phyloP scores from a whole-genome alignment of 345 rosid genomes.

The Trapa bicornis region DNA sequence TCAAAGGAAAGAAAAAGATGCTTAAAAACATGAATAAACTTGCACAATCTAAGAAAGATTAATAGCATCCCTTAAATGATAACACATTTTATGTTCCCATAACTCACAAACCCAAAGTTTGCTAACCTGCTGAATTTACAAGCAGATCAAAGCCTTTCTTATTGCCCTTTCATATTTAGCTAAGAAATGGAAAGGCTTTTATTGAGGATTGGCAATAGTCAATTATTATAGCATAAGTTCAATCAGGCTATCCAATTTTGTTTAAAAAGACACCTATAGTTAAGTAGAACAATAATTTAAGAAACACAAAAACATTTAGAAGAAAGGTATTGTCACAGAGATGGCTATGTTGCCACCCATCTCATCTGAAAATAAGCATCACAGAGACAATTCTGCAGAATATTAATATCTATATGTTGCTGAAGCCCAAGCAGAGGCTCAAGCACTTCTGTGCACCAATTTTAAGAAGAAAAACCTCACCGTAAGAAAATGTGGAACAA shows the following conservation, averaged over 20 bases:
- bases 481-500: neutral
- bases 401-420: constrained; percentile 22
- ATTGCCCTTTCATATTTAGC: neutral
- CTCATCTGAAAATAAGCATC: neutral
- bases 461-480: constrained; percentile 1
- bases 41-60: neutral
- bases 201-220: neutral
- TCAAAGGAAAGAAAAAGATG: neutral
- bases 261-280: neutral
- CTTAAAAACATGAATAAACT: neutral
- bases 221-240: neutral
- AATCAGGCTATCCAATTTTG: neutral
- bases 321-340: neutral
- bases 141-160: neutral
- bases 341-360: neutral
- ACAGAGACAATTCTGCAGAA: neutral
- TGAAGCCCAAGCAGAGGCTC: constrained; percentile 38
- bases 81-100: neutral
- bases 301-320: neutral
- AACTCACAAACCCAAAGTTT: neutral
- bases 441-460: constrained; percentile 37
- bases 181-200: neutral
- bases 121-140: neutral
- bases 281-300: no score
- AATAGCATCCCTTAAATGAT: neutral